Conservation (phyloP, 2,329 filamentous ascomycete species). For the Ascochyta viciae-villosae region DNA sequence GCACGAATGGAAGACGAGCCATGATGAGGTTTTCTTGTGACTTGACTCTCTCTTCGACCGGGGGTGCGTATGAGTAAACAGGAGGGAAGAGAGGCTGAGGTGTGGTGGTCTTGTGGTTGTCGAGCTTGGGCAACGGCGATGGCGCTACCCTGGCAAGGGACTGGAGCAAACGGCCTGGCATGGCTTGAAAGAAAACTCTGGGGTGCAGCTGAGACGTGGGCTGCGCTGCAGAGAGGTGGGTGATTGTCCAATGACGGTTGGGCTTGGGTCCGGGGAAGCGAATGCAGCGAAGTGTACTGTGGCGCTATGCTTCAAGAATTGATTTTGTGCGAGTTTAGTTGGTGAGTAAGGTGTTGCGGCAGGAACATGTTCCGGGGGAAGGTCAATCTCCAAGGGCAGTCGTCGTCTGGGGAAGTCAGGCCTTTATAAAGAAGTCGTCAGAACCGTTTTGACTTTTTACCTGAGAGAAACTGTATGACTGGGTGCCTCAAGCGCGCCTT, state of each 20-base stretch:
- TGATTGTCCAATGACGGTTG: slow-evolving; percentile 30
- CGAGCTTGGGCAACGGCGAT: slow-evolving; percentile 41
- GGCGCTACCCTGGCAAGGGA: slow-evolving; percentile 43
- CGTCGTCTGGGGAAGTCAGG: slow-evolving; percentile 23
- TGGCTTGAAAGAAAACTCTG: slow-evolving; percentile 36
- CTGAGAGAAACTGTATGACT: slow-evolving; percentile 44
- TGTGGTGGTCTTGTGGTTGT: slow-evolving; percentile 28
- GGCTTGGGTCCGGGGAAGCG: slow-evolving; percentile 22
- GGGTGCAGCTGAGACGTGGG: slow-evolving; percentile 35
- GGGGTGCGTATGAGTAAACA: slow-evolving; percentile 45
- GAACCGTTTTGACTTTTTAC: slow-evolving; percentile 30
- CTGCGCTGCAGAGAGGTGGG: slow-evolving; percentile 10
- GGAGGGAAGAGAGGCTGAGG: slow-evolving; percentile 40
- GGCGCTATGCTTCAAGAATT: slow-evolving; percentile 32
- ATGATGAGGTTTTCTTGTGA: slow-evolving; percentile 48
- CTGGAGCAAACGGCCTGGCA: slow-evolving; percentile 47
- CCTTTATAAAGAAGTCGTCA: slow-evolving; percentile 33
- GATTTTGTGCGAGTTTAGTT: slow-evolving; percentile 46
- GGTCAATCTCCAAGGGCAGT: slow-evolving; percentile 7
- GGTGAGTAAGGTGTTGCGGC: slow-evolving; percentile 38
- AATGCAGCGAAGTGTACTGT: slow-evolving; percentile 25
- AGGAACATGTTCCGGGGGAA: slow-evolving; percentile 41
- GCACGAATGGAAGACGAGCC: slow-evolving; percentile 47
- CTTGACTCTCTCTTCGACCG: slow-evolving; percentile 34
- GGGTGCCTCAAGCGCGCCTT: slow-evolving; percentile 26